Conservation (phyloP, 108 stramenopile genomes). For the Fistulifera pelliculosa region DNA sequence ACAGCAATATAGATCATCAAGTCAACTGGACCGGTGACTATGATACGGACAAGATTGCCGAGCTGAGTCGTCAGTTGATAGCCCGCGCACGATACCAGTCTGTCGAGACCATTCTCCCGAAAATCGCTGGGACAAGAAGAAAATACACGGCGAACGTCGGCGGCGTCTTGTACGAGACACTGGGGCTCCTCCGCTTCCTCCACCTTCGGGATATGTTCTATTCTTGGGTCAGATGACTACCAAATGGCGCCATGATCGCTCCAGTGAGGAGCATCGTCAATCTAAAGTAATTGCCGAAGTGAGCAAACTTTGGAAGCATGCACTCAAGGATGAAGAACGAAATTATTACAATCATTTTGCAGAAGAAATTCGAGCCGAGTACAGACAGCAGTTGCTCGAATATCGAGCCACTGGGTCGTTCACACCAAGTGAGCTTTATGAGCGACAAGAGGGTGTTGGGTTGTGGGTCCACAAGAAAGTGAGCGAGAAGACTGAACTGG, state of each 20-base stretch:
- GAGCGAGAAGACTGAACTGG: slow-evolving; percentile 52
- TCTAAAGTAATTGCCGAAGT: slow-evolving; percentile 54
- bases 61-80: slow-evolving; percentile 48
- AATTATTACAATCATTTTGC: slow-evolving; percentile 62
- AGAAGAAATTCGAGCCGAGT: slow-evolving; percentile 49
- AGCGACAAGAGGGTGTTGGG: slow-evolving; percentile 31
- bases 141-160: slow-evolving; percentile 60
- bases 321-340: slow-evolving; percentile 39
- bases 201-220: slow-evolving; percentile 47
- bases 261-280: slow-evolving; percentile 64
- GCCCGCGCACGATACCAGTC: slow-evolving; percentile 32
- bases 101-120: slow-evolving; percentile 39
- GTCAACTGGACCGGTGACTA: slow-evolving; percentile 42
- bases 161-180: slow-evolving; percentile 62
- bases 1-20: slow-evolving; percentile 79
- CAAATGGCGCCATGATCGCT: slow-evolving; percentile 78
- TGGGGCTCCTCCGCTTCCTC: slow-evolving; percentile 60
- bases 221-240: slow-evolving; percentile 75
- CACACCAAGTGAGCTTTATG: slow-evolving; percentile 25
- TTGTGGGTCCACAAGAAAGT: slow-evolving; percentile 54
- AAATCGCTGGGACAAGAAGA: slow-evolving; percentile 75
- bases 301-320: slow-evolving; percentile 52
- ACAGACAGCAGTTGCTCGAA: slow-evolving; percentile 41
- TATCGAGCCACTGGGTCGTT: slow-evolving; percentile 72
- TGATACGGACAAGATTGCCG: slow-evolving; percentile 49